phyloP scores from a whole-genome alignment of 345 rosid species.

The Murraya paniculata region DNA sequence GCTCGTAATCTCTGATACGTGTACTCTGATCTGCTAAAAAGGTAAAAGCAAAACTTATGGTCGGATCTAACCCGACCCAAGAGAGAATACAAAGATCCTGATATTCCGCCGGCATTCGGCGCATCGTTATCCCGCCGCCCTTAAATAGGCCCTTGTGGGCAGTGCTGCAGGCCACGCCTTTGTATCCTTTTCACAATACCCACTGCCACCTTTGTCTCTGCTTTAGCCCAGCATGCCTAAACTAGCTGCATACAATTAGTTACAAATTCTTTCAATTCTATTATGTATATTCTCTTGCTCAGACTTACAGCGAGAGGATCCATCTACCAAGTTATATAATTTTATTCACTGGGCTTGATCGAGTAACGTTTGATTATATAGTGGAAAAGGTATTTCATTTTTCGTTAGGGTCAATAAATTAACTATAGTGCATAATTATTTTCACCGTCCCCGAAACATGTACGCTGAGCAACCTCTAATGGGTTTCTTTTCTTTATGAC shows the following conservation, averaged over 20 bases:
- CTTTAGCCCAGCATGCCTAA: constrained; percentile 8
- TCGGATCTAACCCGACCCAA: constrained; percentile 14
- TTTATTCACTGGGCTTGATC: background rate
- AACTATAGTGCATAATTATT: background rate
- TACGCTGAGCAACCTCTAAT: background rate
- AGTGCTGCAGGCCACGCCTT: constrained; percentile 18
- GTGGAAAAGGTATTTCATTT: background rate
- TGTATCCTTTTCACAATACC: background rate
- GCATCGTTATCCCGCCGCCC: constrained; percentile 19
- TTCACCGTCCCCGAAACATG: background rate
- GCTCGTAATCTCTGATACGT: no score
- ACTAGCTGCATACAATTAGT: background rate
- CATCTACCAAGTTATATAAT: background rate
- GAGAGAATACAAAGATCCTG: background rate
- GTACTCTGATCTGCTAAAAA: background rate
- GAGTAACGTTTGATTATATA: background rate
- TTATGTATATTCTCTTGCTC: background rate
- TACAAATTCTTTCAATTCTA: background rate
- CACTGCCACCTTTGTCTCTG: constrained; percentile 18
- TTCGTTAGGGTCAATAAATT: background rate
- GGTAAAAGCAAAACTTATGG: background rate
- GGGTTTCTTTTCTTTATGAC: background rate
- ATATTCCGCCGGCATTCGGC: constrained; percentile 20
- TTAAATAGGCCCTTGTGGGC: background rate
- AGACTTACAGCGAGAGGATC: no score